Evolutionary conservation across 306 rosid genomes (phyloP).

Genomic region (Dryas alaskensis): DNA sequence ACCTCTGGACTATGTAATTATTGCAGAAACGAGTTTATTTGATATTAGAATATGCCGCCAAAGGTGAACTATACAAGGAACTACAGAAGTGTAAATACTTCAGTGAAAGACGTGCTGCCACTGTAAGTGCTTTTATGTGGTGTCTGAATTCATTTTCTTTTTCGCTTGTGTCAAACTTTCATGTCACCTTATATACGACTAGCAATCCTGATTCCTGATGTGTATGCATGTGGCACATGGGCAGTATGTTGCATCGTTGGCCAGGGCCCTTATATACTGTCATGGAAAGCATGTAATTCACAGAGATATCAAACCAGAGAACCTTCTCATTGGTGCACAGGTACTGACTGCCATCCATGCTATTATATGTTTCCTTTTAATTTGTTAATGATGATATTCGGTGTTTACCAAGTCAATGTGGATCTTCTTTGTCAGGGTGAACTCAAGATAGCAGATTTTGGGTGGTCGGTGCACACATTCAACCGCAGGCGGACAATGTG

Average conservation of each 20-base stretch:
- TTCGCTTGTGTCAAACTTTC: not conserved
- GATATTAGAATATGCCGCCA: constrained; percentile 94
- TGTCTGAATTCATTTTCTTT: not conserved
- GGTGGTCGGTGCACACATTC: constrained; percentile 99
- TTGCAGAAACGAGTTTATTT: constrained; percentile 91
- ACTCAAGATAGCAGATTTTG: constrained; percentile 95
- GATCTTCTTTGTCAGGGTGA: constrained; percentile 66
- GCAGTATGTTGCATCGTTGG: constrained; percentile 94
- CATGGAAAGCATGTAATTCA: constrained; percentile 99
- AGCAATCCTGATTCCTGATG: not conserved
- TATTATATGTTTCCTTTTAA: constrained; percentile 9
- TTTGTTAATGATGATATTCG: constrained; percentile 10
- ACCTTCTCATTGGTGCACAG: constrained; percentile 93
- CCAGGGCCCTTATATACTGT: constrained; percentile 96
- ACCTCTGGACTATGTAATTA: not conserved
- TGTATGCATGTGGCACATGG: constrained; percentile 16
- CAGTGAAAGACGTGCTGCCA: constrained; percentile 98
- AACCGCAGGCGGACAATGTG: constrained; percentile 99
- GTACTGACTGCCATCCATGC: constrained; percentile 40
- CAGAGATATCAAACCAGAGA: constrained; percentile 96
- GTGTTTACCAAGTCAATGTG: constrained; percentile 23
- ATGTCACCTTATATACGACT: not conserved
- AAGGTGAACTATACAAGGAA: constrained; percentile 98
- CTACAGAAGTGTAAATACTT: constrained; percentile 93
- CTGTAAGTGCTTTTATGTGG: constrained; percentile 51